Evolutionary conservation across 2,329 filamentous ascomycete genomes (phyloP).

Genomic region (Ceratocystis papillata): DNA sequence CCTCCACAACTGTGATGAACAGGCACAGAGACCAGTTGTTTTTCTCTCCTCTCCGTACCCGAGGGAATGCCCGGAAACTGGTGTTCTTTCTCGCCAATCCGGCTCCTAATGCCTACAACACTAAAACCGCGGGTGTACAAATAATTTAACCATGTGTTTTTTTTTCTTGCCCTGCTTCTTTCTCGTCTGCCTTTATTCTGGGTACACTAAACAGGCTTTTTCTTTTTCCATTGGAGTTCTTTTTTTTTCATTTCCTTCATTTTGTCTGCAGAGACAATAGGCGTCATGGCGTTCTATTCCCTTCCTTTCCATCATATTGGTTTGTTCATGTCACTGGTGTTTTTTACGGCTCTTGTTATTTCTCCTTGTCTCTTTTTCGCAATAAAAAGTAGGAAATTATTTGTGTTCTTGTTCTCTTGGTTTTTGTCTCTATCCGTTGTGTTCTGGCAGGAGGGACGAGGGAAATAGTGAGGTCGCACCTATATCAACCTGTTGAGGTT

Average conservation of each 20-base stretch:
- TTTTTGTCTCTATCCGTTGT: not conserved
- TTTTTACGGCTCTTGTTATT: conserved; percentile 10
- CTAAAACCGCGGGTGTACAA: not conserved
- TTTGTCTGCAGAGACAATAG: conserved; percentile 8
- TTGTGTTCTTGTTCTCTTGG: not conserved
- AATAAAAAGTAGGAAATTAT: conserved; percentile 11
- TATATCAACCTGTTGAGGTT: too few species aligned
- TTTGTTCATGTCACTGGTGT: not conserved
- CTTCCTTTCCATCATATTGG: not conserved
- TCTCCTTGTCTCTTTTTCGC: not conserved
- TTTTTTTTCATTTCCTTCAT: not conserved
- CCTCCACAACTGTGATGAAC: not conserved
- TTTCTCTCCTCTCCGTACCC: not conserved
- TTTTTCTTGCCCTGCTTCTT: conserved; percentile 10
- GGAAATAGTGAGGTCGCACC: too few species aligned
- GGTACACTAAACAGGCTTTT: conserved; percentile 9
- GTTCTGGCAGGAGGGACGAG: too few species aligned
- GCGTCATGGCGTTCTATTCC: conserved; percentile 11
- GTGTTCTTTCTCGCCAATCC: not conserved
- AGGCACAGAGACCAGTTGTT: not conserved
- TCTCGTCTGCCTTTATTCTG: not conserved
- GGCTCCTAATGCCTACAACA: conserved; percentile 9
- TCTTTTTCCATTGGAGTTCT: conserved; percentile 5
- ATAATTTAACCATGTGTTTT: not conserved
- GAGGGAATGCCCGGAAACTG: not conserved